These are phyloP conservation scores for Pistacia atlantica DNA, from an alignment of 345 rosid genomes.

Conservation along the genomic window DNA sequence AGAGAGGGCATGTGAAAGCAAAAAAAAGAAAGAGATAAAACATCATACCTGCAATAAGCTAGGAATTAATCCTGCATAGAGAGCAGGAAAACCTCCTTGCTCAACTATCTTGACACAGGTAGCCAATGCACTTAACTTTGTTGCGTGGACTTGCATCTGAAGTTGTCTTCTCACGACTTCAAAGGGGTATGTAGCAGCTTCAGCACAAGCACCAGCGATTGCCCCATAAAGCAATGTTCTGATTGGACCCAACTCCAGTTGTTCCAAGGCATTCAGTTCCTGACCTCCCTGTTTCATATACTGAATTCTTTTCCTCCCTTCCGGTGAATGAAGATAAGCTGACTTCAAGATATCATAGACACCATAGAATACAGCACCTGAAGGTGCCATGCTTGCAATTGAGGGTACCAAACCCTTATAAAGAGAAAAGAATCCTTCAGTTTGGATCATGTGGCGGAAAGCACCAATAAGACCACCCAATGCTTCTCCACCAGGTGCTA, in stretches of 20 bases:
- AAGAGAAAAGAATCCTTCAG: conserved; percentile 86
- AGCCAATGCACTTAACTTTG: conserved; percentile 62
- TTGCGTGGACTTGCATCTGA: conserved; percentile 76
- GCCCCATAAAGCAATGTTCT: conserved; percentile 90
- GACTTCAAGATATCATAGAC: conserved; percentile 87
- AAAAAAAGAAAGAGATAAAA: neutral
- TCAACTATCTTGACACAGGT: conserved; percentile 70
- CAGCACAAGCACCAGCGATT: conserved; percentile 84
- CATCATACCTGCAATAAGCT: conserved; percentile 85
- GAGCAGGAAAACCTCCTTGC: conserved; percentile 85
- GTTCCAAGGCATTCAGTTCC: conserved; percentile 72
- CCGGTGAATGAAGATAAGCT: conserved; percentile 75
- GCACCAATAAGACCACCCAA: conserved; percentile 81
- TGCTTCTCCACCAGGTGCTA: conserved; percentile 95
- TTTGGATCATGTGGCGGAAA: conserved; percentile 73
- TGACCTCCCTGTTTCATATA: conserved; percentile 65
- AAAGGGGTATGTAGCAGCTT: conserved; percentile 92
- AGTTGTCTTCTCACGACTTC: conserved; percentile 94
- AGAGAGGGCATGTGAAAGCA: neutral
- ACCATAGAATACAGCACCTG: conserved; percentile 93
- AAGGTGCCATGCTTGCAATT: conserved; percentile 81
- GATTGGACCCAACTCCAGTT: conserved; percentile 74
- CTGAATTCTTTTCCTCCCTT: conserved; percentile 68
- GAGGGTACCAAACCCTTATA: conserved; percentile 89
- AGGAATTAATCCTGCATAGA: conserved; percentile 80